A percentile compares a stretch with the other conserved stretches of the same genome.
phyloP scores from a whole-genome alignment of 2,329 filamentous ascomycete genomes.

The Arthrinium puccinioides region DNA sequence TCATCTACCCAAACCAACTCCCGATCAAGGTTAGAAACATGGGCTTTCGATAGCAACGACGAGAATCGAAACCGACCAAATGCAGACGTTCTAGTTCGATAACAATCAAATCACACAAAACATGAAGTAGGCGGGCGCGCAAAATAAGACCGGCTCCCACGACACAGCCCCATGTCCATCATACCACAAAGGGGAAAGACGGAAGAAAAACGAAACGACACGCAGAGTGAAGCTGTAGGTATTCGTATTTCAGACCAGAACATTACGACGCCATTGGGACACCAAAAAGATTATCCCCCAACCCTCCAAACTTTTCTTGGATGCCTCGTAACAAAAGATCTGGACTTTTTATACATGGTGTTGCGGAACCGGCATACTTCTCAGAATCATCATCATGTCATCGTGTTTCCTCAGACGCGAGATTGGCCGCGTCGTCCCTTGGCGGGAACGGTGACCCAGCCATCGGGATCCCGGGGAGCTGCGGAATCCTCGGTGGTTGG shows the following conservation, averaged over 20 bases:
- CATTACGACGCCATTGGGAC: background rate
- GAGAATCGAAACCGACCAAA: too few species aligned
- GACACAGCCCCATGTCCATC: too few species aligned
- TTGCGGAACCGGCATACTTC: conserved; percentile 1
- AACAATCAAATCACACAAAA: too few species aligned
- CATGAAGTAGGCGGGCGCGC: too few species aligned
- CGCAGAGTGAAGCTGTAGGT: background rate
- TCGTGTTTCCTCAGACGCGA: conserved; percentile 1
- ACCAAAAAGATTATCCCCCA: background rate
- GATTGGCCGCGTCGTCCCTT: conserved; percentile 28
- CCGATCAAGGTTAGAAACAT: too few species aligned
- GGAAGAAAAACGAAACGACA: background rate
- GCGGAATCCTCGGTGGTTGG: conserved; percentile 22
- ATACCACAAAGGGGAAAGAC: too few species aligned
- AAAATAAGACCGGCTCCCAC: too few species aligned
- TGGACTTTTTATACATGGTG: conserved; percentile 5
- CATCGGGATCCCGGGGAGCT: conserved; percentile 47
- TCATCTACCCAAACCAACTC: too few species aligned
- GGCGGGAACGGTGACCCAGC: conserved; percentile 53
- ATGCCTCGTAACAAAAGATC: conserved; percentile 1
- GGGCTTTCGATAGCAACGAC: too few species aligned
- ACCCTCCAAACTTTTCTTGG: background rate
- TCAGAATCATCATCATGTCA: conserved; percentile 1
- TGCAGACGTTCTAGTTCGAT: too few species aligned
- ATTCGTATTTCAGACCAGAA: conserved; percentile 1